Percentiles rank a stretch among this genome's conserved stretches.
Evolutionary conservation across 495 filamentous ascomycete species (phyloP).

Genomic region (Hypoxylon cercidicola): DNA sequence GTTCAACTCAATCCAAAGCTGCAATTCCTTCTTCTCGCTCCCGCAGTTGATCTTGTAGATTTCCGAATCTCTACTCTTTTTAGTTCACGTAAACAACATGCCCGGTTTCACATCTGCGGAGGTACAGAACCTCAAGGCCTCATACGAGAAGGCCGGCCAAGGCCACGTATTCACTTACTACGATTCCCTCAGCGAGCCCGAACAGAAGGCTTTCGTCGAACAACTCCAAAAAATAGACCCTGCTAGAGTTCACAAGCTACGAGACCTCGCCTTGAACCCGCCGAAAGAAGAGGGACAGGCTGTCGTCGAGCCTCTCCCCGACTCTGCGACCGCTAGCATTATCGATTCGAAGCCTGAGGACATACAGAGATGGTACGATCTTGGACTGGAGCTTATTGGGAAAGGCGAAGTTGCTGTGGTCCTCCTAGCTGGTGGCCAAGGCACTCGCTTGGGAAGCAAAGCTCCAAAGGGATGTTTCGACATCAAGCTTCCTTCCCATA

Average conservation of each 20-base stretch:
- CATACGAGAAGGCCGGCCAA: constrained; percentile 83
- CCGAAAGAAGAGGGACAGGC: constrained; percentile 65
- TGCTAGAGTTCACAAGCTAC: constrained; percentile 81
- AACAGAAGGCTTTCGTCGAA: constrained; percentile 82
- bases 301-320: constrained; percentile 89
- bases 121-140: constrained; percentile 76
- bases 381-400: constrained; percentile 85
- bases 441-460: constrained; percentile 92
- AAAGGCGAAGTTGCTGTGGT: constrained; percentile 94
- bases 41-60: not conserved
- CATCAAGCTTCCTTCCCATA: constrained; percentile 89
- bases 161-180: constrained; percentile 93
- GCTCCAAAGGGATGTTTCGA: constrained; percentile 97
- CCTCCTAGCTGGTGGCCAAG: constrained; percentile 96
- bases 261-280: constrained; percentile 82
- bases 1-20: not conserved
- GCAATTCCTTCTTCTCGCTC: not conserved
- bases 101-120: constrained; percentile 76
- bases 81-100: constrained; percentile 26
- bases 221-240: constrained; percentile 86
- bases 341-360: constrained; percentile 86
- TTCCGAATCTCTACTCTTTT: not conserved
- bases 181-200: constrained; percentile 74
- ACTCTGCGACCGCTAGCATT: constrained; percentile 87
- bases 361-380: constrained; percentile 83